phyloP scores from a whole-genome alignment of 257 asterid genomes.

The Ligustrum vulgare region DNA sequence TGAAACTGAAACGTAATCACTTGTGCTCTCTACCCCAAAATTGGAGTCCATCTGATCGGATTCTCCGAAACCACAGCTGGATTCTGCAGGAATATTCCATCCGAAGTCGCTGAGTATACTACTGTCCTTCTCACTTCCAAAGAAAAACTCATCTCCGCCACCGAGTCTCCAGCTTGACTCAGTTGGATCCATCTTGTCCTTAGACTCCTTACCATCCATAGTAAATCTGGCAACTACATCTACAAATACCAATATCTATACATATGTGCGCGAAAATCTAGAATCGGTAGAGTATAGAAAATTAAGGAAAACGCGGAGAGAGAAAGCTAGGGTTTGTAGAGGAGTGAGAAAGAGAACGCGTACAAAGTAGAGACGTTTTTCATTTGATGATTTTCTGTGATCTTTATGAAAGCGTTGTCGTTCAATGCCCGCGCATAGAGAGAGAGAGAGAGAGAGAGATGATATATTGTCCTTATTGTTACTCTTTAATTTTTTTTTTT shows the following conservation, averaged over 20 bases:
- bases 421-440: too few species aligned
- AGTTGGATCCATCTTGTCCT: conserved; percentile 39
- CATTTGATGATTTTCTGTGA: conserved; percentile 21
- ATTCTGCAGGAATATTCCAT: conserved; percentile 56
- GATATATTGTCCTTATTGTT: too few species aligned
- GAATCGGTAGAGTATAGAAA: background rate
- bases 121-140: conserved; percentile 32
- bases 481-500: too few species aligned
- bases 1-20: conserved; percentile 16
- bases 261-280: background rate
- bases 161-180: conserved; percentile 49
- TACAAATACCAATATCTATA: background rate
- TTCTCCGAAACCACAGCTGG: conserved; percentile 27
- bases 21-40: conserved; percentile 26
- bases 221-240: background rate
- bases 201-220: conserved; percentile 49
- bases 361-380: conserved; percentile 9
- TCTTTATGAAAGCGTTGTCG: conserved; percentile 20
- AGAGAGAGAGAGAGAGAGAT: conserved; percentile 1
- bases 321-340: conserved; percentile 47
- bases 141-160: conserved; percentile 33
- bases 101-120: conserved; percentile 61
- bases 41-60: conserved; percentile 41
- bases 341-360: conserved; percentile 38
- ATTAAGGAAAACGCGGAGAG: conserved; percentile 32